A percentile compares a stretch with the other conserved stretches of the same genome.
Evolutionary conservation across 148 eudicot genomes (phyloP).

Genomic region (Vaccinium vitisidaea): DNA sequence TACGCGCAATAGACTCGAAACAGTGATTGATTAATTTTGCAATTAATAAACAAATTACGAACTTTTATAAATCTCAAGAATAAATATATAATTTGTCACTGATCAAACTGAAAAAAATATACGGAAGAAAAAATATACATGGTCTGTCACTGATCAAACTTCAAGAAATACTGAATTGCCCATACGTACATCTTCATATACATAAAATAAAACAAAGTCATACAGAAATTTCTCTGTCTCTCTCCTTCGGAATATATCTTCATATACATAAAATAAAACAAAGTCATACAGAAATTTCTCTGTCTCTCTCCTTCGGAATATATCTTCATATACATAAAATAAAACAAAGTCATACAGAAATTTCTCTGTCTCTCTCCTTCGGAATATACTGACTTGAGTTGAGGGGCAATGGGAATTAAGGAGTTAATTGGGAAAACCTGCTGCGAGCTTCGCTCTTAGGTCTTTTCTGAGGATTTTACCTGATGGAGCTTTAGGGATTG

Average conservation of each 20-base stretch:
- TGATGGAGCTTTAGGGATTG: constrained; percentile 83
- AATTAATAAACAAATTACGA: not conserved
- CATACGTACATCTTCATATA: not conserved
- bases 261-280: not conserved
- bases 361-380: not conserved
- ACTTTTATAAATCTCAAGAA: too few relatives aligned
- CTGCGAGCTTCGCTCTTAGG: constrained; percentile 73
- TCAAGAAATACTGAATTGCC: not conserved
- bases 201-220: not conserved
- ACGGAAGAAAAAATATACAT: not conserved
- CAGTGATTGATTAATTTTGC: not conserved
- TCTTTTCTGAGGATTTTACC: constrained; percentile 96
- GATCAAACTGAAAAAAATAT: not conserved
- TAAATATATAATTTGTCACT: not conserved
- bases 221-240: not conserved
- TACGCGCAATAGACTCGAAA: not conserved
- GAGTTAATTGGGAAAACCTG: constrained; percentile 36
- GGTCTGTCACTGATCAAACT: not conserved
- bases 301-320: too few relatives aligned
- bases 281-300: not conserved
- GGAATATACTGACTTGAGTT: not conserved
- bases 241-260: too few relatives aligned
- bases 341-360: not conserved
- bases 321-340: not conserved
- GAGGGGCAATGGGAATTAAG: not conserved